phyloP scores from a whole-genome alignment of 2,329 filamentous ascomycete species.

The Corinectria fuckeliana region DNA sequence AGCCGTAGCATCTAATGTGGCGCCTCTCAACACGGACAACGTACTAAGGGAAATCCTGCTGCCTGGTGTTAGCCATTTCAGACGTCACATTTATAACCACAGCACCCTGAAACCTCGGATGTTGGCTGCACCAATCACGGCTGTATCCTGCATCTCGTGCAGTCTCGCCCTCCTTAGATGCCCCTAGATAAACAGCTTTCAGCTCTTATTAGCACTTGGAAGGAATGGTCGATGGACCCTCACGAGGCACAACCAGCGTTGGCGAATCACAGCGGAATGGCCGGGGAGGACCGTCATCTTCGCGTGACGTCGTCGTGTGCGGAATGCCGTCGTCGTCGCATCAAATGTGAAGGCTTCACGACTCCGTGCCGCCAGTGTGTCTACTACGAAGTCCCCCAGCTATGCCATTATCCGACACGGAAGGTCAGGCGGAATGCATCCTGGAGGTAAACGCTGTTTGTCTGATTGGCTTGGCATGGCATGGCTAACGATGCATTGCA shows the following conservation, averaged over 20 bases:
- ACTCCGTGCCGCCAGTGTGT: slow-evolving; percentile 14
- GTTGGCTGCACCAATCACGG: too few relatives aligned
- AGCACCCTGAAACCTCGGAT: too few relatives aligned
- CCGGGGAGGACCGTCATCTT: background rate
- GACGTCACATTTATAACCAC: too few relatives aligned
- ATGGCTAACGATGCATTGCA: background rate
- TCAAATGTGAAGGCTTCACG: slow-evolving; percentile 13
- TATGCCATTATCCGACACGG: slow-evolving; percentile 13
- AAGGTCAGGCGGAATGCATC: slow-evolving; percentile 12
- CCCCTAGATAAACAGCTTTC: too few relatives aligned
- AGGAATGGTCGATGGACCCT: background rate
- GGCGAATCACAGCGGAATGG: background rate
- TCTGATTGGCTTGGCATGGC: background rate
- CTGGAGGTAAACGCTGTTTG: background rate
- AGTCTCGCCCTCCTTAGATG: too few relatives aligned
- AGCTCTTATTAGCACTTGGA: background rate
- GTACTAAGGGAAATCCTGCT: too few relatives aligned
- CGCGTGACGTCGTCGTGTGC: slow-evolving; percentile 7
- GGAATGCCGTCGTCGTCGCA: slow-evolving; percentile 16
- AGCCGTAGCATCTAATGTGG: too few relatives aligned
- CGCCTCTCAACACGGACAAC: too few relatives aligned
- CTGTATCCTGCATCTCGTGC: too few relatives aligned
- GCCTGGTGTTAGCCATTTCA: too few relatives aligned
- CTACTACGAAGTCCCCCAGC: slow-evolving; percentile 18
- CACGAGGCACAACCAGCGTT: background rate